A percentile compares a stretch with the other conserved stretches of the same genome.
Evolutionary conservation across 129 eudicot genomes (phyloP).

Genomic region (Flaveria robusta): DNA sequence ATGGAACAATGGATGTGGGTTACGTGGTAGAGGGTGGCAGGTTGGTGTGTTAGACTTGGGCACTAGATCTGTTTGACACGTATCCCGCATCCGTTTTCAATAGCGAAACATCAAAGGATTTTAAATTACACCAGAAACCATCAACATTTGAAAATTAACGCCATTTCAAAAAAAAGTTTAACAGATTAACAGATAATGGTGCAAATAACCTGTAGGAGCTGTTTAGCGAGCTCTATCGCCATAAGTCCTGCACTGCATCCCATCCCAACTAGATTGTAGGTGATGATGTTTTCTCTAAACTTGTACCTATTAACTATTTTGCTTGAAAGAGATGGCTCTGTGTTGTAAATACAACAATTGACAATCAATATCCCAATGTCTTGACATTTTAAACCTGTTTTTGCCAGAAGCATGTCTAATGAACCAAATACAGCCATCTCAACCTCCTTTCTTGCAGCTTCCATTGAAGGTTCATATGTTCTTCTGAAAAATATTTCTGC

Average conservation of each 20-base stretch:
- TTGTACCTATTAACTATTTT: constrained; percentile 53
- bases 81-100: too few species aligned
- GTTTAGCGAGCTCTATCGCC: constrained; percentile 56
- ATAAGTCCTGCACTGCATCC: constrained; percentile 62
- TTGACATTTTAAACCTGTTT: constrained; percentile 33
- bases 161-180: too few species aligned
- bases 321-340: constrained; percentile 47
- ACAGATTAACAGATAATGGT: not conserved
- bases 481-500: constrained; percentile 26
- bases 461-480: constrained; percentile 23
- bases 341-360: constrained; percentile 48
- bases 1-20: too few species aligned
- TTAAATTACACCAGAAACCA: too few species aligned
- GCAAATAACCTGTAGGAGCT: constrained; percentile 48
- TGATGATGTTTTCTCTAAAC: constrained; percentile 41
- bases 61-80: too few species aligned
- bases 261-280: constrained; percentile 61
- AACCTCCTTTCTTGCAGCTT: constrained; percentile 46
- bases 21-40: too few species aligned
- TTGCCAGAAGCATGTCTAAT: constrained; percentile 47
- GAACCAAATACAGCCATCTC: constrained; percentile 53
- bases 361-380: constrained; percentile 54
- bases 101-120: too few species aligned
- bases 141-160: too few species aligned
- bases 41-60: too few species aligned